A percentile compares a stretch with the other conserved stretches of the same genome.
phyloP scores from a whole-genome alignment of 805 yeast species.

The Candida ficus region DNA sequence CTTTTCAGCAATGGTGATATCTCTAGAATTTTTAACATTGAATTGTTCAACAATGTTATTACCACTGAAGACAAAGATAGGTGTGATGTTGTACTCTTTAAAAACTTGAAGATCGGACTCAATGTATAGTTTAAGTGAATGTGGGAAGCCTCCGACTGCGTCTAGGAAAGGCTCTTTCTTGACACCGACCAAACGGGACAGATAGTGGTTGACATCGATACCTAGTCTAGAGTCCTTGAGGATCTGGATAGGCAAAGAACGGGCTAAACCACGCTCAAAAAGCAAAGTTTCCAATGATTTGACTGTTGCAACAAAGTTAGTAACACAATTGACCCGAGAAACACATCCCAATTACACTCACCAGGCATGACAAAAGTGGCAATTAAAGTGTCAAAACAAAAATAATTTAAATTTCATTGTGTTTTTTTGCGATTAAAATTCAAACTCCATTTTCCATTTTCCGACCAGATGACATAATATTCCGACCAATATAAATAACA shows the following conservation, averaged over 20 bases:
- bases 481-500: not conserved
- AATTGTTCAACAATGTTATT: conserved; percentile 35
- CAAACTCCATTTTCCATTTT: no score
- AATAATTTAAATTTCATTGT: no score
- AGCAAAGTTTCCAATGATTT: conserved; percentile 62
- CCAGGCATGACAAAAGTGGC: conserved; percentile 1
- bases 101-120: conserved; percentile 61
- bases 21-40: conserved; percentile 33
- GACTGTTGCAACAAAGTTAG: conserved; percentile 26
- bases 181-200: conserved; percentile 52
- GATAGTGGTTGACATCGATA: conserved; percentile 78
- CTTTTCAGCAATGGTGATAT: conserved; percentile 24
- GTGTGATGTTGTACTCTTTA: conserved; percentile 59
- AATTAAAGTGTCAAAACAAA: no score
- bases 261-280: conserved; percentile 61
- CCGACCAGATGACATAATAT: not conserved
- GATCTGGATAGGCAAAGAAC: conserved; percentile 56
- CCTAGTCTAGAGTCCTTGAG: conserved; percentile 68
- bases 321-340: not conserved
- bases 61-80: conserved; percentile 77
- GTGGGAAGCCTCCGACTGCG: conserved; percentile 80
- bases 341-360: not conserved
- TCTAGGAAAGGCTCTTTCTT: conserved; percentile 65
- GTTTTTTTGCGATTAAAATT: no score
- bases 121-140: conserved; percentile 49